phyloP scores from a whole-genome alignment of 2,329 filamentous ascomycete species.

The Nothophaeocryptopus gaeumannii region DNA sequence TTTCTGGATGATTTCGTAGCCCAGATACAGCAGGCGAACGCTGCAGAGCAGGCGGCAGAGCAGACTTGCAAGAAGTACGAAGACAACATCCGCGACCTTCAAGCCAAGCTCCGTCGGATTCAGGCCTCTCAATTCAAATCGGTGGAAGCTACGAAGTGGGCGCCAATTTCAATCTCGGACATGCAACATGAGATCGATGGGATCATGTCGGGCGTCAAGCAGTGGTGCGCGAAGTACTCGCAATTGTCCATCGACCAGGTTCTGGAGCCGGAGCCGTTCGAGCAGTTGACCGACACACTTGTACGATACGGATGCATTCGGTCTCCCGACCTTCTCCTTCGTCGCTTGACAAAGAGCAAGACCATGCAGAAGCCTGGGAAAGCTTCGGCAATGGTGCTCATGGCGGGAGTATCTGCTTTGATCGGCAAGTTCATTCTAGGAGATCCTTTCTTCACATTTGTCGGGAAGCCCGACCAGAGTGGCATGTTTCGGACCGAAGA shows the following conservation, averaged over 20 bases:
- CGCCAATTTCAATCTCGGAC: conserved; percentile 2
- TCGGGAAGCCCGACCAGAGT: too few species aligned
- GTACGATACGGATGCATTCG: background rate
- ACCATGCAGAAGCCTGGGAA: conserved; percentile 9
- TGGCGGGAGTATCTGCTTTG: conserved; percentile 6
- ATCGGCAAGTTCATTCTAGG: background rate
- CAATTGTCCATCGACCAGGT: conserved; percentile 1
- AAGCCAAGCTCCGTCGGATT: background rate
- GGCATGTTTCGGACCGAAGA: too few species aligned
- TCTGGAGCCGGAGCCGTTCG: background rate
- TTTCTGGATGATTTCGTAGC: too few species aligned
- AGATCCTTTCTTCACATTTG: conserved; percentile 16
- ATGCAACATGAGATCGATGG: conserved; percentile 2
- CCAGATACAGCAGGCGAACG: too few species aligned
- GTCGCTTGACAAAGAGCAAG: background rate
- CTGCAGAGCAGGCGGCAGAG: background rate
- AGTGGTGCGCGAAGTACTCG: conserved; percentile 6
- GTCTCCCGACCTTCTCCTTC: background rate
- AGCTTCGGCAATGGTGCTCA: conserved; percentile 7
- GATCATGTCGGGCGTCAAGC: background rate
- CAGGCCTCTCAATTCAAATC: conserved; percentile 6
- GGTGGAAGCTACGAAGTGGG: conserved; percentile 9
- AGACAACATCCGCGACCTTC: background rate
- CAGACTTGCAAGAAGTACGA: background rate
- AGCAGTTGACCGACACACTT: background rate